Evolutionary conservation across 305 asterid species (phyloP), one percentile per base, ranked within the genome.

Genomic region (Fraxinus albicans): DNA sequence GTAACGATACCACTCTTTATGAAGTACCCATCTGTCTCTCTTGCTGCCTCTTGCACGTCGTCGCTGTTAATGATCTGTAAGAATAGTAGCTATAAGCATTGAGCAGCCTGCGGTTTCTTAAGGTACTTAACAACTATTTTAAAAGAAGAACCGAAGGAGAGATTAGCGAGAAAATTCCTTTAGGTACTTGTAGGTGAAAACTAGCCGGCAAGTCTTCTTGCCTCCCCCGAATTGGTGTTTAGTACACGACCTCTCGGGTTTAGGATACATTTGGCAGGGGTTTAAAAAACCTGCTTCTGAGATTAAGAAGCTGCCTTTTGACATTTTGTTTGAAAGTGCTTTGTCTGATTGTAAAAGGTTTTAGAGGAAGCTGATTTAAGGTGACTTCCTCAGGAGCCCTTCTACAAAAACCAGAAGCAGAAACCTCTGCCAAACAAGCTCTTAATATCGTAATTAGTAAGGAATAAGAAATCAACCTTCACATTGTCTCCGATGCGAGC

Each of bases 11-110:
- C 92, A 65, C 95, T 90, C 90, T 91, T 91, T 86, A 91, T 89
- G 90, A 91, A 91, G 89, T 91, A 91, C 2, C 95, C 95, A 29
- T 91, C 95, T 1, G 93, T 90, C 83, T 91, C 93, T 77, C 95
- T 85, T 1, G 95, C 95, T n/a, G 92, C 90, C 81, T 91, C 95
- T 90, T 91, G 91, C 87, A 91, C 90, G 13, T 87, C 87, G 27
- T 87, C 93, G 8, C 50, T 65, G 80, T 90, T 91, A 55, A 91
- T 82, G 69, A 91, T 89, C 95, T 91, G 93, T 75, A 70, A 40
- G 13, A 33, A 70, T 38, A 65, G 79, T 4, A 73, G 17, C 2
- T 1, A 67, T 23, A 38, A 44, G 69, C 74, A 83, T 44, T 85
- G 47, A 58, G 63, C 42, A 77, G n/a, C 36, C 58, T 19, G 75